Base-by-base conservation (phyloP, 73 alveolate species). In the Uronychia setigera region DNA sequence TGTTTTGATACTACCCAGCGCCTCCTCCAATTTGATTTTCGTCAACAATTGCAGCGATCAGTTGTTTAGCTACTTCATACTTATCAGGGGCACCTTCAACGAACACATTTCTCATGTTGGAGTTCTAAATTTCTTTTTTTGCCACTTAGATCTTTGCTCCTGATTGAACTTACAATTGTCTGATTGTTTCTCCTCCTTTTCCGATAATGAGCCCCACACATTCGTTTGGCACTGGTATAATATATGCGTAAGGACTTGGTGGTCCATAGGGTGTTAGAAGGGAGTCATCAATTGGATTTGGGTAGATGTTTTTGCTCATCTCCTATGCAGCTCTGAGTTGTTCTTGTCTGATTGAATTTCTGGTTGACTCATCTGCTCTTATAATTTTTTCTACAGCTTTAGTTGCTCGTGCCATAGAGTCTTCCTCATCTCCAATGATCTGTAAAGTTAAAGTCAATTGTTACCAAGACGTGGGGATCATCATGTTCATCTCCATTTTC, bases 241-340 rank as follows among this genome's bases (percentile, higher is more conserved):
- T 79, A 33, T 79, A 85, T 0, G 95, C 95, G 57, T 80, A 35
- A 0, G 95, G 95, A 74, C 88, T 79, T 31, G 98, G 97, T 58
- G 99, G 98, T 28, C 99, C 99, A 92, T 95, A 95, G 57, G 99
- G 99, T 29, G 99, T 95, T 94, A 95, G 89, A 81, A 93, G 81
- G 79, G 95, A 87, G 33, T 93, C 96, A 78, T 93, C 97, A 76
- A 93, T 85, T 77, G 80, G 75, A 14, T 78, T 31, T 1, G 80
- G 82, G 74, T 84, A 85, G 33, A 57, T 74, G 30, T 58, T 32
- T n/a, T 79, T 83, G 29, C 77, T 79, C 31, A 93, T 84, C 92
- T 93, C 95, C 86, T 90, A 93, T 35, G 97, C 95, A n/a, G 93
- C 96, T 83, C 83, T 85, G 30, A 95, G 90, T 84, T 95, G 95